Evolutionary conservation across 2,329 filamentous ascomycete genomes (phyloP).

Genomic region (Parastagonospora nodorum): DNA sequence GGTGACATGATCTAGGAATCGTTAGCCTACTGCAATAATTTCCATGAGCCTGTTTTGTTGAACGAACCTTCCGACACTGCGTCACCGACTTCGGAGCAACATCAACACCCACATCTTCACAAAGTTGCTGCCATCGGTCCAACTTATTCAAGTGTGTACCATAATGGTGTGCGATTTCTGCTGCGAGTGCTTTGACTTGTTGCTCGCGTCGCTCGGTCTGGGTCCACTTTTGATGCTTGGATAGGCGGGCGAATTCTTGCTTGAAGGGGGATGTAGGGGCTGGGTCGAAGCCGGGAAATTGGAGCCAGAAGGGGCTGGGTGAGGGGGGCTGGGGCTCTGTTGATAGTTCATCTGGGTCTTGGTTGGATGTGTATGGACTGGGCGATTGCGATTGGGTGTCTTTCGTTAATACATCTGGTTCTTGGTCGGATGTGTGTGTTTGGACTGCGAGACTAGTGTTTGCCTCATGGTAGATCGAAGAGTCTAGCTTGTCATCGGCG

Average conservation of each 20-base stretch:
- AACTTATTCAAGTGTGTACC: slow-evolving; percentile 18
- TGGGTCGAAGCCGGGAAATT: slow-evolving; percentile 21
- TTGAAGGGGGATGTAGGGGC: slow-evolving; percentile 19
- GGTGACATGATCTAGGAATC: background rate
- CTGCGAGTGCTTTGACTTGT: slow-evolving; percentile 17
- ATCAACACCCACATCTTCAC: slow-evolving; percentile 26
- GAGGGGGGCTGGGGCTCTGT: background rate
- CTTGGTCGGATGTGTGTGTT: no score
- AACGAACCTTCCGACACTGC: slow-evolving; percentile 33
- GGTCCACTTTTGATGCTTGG: slow-evolving; percentile 15
- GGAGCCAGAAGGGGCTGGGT: slow-evolving; percentile 22
- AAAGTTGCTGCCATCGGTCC: slow-evolving; percentile 31
- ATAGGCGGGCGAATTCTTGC: slow-evolving; percentile 25
- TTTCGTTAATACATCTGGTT: background rate
- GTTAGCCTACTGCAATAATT: no score
- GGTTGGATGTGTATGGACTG: background rate
- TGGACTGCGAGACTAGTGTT: background rate
- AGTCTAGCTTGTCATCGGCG: slow-evolving; percentile 2
- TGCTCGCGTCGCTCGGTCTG: background rate
- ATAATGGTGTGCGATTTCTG: slow-evolving; percentile 27
- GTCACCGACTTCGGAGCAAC: slow-evolving; percentile 23
- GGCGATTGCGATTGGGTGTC: background rate
- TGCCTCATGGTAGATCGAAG: background rate
- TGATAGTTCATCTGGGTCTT: background rate
- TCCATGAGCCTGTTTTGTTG: no score